phyloP scores from a whole-genome alignment of 164 flowering plant species.

The Dillenia turbinata region DNA sequence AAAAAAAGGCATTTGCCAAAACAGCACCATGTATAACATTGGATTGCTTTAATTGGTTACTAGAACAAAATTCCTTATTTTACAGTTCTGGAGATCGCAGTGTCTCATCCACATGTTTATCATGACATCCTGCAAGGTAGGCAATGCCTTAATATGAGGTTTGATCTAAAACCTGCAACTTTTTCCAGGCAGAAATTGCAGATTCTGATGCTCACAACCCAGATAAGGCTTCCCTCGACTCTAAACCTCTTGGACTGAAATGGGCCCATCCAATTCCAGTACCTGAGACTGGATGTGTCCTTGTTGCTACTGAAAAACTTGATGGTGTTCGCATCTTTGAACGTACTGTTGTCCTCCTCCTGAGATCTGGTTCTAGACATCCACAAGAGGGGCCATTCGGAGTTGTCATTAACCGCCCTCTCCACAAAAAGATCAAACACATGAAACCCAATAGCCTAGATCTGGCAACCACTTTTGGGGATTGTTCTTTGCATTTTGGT shows the following conservation, averaged over 20 bases:
- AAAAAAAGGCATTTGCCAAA: too few relatives aligned
- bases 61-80: not conserved
- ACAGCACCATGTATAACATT: too few relatives aligned
- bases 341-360: constrained; percentile 73
- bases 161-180: not conserved
- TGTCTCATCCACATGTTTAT: not conserved
- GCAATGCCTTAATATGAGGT: not conserved
- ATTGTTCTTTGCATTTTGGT: constrained; percentile 80
- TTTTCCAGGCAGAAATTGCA: constrained; percentile 40
- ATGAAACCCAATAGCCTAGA: constrained; percentile 71
- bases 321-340: constrained; percentile 75
- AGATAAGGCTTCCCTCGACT: constrained; percentile 24
- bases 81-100: not conserved
- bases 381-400: constrained; percentile 90
- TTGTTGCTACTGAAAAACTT: constrained; percentile 90
- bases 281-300: constrained; percentile 86
- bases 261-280: constrained; percentile 97
- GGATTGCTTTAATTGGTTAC: not conserved
- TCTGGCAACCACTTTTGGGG: constrained; percentile 73
- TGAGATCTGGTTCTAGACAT: constrained; percentile 69
- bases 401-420: constrained; percentile 81
- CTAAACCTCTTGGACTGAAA: constrained; percentile 59
- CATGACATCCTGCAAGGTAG: not conserved
- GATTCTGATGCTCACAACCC: constrained; percentile 31
- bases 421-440: constrained; percentile 70